Base-by-base conservation (phyloP, 2,329 filamentous ascomycete species). In the Pleoardoris graminearum region DNA sequence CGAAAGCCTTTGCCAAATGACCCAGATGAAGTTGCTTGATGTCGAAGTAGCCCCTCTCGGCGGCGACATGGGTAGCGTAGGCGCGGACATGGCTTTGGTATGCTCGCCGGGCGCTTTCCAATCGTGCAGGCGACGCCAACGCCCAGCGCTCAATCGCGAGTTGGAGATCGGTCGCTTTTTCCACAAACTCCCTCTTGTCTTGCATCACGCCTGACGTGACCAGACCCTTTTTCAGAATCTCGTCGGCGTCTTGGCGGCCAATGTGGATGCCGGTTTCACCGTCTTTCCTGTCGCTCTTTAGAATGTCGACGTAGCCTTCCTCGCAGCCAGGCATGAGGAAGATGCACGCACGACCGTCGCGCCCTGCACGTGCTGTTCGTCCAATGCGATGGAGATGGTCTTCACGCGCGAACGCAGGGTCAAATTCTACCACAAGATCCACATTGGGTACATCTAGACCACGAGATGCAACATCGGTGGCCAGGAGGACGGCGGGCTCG, bases 301-400 rank as follows among this genome's bases (percentile, higher is more conserved):
- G 79, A 1, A 93, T 79, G 2, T 86, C 80, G 33, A 96, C 86
- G 71, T 99, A 99, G 50, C 88, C 90, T 75, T 99, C 94, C 73
- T 99, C 94, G 51, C 85, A 85, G 14, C 94, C 94, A 0, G 94
- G 94, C 53, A 92, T 85, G 12, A 99, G 83, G 79, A 97, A 97
- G 21, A 97, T 85, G 10, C 90, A 82, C 0, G 94, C 91, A 50
- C 92, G 87, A 23, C 94, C 94, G 10, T 93, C 84, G 5, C 90
- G 88, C 14, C 94, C 94, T 1, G 95, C 90, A 79, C 94, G 90
- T 3, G 94, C 94, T 10, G 94, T 99, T 72, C 94, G 89, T 49
- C 94, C 94, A 50, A 97, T 90, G 50, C 94, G 88, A 76, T 99
- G 94, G 7, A 97, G 82, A 72, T 99, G 94, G 72, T 99, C 94